Percentiles rank a stretch among this genome's conserved stretches.
Evolutionary conservation across 2,329 filamentous ascomycete genomes (phyloP).

Genomic region (Ascochyta pisi): DNA sequence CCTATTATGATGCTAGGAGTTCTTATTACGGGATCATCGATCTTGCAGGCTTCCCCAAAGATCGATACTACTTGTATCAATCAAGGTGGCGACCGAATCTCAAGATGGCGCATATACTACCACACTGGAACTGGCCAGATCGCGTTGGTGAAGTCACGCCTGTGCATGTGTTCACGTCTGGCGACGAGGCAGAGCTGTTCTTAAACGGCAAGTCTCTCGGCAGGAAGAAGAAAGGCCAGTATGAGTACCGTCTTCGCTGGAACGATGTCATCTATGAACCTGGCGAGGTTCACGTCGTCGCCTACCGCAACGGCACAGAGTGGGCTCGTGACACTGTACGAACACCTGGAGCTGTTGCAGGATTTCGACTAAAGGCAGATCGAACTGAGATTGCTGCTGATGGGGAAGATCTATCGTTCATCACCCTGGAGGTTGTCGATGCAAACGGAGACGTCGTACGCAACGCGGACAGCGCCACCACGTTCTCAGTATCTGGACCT

Average conservation of each 20-base stretch:
- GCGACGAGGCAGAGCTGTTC: constrained; percentile 63
- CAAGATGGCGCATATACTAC: constrained; percentile 60
- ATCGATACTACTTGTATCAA: constrained; percentile 64
- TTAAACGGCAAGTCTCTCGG: constrained; percentile 59
- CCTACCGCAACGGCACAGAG: constrained; percentile 56
- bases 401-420: constrained; percentile 57
- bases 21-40: constrained; percentile 66
- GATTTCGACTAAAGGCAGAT: constrained; percentile 53
- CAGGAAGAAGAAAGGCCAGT: constrained; percentile 43
- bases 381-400: constrained; percentile 49
- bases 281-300: constrained; percentile 57
- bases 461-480: constrained; percentile 51
- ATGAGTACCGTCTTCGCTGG: constrained; percentile 61
- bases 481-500: constrained; percentile 53
- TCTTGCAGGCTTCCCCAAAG: constrained; percentile 64
- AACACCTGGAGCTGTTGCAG: constrained; percentile 53
- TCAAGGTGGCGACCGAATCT: constrained; percentile 60
- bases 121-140: constrained; percentile 64
- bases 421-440: constrained; percentile 57
- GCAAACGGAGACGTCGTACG: constrained; percentile 54
- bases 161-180: constrained; percentile 62
- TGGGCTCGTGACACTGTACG: constrained; percentile 56
- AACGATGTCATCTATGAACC: constrained; percentile 58
- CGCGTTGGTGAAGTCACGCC: constrained; percentile 58
- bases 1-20: constrained; percentile 57